Evolutionary conservation across 2,329 filamentous ascomycete genomes (phyloP).

Genomic region (Didymella glomerata): DNA sequence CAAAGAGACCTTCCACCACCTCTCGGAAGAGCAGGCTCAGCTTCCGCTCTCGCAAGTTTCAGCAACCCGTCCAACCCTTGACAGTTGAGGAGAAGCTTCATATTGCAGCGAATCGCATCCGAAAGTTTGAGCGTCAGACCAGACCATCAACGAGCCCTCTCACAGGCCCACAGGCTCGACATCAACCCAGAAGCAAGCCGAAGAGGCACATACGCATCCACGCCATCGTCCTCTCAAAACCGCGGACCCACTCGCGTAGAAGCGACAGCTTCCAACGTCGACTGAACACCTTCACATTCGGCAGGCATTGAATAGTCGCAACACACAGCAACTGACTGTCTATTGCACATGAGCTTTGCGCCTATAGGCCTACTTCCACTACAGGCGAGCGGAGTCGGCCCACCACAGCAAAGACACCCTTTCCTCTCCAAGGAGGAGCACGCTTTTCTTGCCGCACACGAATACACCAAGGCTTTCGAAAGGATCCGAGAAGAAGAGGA

Average conservation of each 20-base stretch:
- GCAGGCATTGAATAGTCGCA: not conserved
- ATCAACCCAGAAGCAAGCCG: not conserved
- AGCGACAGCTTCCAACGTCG: constrained; percentile 4
- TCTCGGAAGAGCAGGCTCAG: constrained; percentile 7
- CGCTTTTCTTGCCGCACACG: constrained; percentile 3
- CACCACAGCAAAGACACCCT: not conserved
- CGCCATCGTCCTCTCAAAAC: not conserved
- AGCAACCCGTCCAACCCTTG: not conserved
- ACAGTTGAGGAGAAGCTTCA: constrained; percentile 8
- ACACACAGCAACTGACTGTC: not conserved
- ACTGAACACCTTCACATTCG: not conserved
- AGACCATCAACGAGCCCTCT: not conserved
- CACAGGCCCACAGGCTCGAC: not conserved
- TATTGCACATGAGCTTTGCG: constrained; percentile 14
- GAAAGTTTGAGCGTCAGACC: constrained; percentile 6
- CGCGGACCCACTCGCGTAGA: not conserved
- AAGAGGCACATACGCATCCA: not conserved
- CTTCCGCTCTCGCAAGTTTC: not conserved
- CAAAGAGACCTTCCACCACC: not conserved
- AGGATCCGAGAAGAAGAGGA: constrained; percentile 10
- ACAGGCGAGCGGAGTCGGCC: constrained; percentile 2
- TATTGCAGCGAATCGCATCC: constrained; percentile 12
- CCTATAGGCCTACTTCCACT: constrained; percentile 2
- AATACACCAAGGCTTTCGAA: constrained; percentile 11
- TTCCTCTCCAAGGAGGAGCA: constrained; percentile 15